These are phyloP conservation scores for Podaxis rugospora DNA, from an alignment of 768 basidiomycete genomes.

Conservation along the genomic window DNA sequence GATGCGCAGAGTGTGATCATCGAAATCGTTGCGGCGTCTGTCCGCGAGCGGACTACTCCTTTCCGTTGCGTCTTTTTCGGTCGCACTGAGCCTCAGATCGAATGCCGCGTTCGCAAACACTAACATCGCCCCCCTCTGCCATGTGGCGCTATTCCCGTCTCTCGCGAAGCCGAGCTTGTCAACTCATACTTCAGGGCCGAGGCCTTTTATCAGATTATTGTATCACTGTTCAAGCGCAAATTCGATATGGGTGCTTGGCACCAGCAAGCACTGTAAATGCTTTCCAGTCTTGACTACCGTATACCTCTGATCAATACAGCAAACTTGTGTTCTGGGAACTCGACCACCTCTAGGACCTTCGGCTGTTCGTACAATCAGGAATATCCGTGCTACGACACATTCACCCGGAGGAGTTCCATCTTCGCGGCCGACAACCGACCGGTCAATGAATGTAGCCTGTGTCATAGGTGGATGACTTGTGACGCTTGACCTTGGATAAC, in stretches of 20 bases:
- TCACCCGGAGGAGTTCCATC: not conserved
- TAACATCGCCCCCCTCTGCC: not conserved
- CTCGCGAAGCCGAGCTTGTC: not conserved
- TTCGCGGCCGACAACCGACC: no score
- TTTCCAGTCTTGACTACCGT: not conserved
- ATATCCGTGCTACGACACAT: not conserved
- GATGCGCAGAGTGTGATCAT: not conserved
- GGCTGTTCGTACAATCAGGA: not conserved
- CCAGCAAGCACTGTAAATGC: no score
- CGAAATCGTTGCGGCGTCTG: not conserved
- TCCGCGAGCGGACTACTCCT: not conserved
- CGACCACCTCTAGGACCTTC: not conserved
- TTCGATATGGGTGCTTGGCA: no score
- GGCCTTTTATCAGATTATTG: not conserved
- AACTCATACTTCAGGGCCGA: not conserved
- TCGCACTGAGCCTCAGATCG: not conserved
- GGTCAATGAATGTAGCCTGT: no score
- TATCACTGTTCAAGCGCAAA: no score
- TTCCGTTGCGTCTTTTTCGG: constrained; percentile 2
- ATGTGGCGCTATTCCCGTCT: not conserved
- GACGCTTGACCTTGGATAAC: no score
- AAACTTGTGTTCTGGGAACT: not conserved
- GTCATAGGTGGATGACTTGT: no score
- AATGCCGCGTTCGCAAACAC: not conserved
- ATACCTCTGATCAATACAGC: not conserved